Percentiles rank a stretch among this genome's conserved stretches.
Evolutionary conservation across 495 filamentous ascomycete species (phyloP).

Genomic region (Lophiostoma macrostomum): DNA sequence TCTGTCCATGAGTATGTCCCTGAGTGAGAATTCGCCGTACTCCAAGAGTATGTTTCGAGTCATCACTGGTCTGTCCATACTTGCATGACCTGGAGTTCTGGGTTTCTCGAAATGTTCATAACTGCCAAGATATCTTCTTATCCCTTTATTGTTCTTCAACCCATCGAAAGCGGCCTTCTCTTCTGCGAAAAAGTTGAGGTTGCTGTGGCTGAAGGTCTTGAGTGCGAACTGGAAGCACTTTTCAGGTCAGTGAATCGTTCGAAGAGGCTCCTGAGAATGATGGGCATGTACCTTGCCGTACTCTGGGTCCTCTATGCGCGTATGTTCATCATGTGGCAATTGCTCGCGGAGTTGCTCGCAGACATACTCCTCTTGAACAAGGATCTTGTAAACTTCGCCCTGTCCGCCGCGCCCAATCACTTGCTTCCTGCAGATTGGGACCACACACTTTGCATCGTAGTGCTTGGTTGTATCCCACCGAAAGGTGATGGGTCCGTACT

Average conservation of each 20-base stretch:
- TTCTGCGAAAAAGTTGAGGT: slow-evolving; percentile 31
- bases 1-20: slow-evolving; percentile 36
- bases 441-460: slow-evolving; percentile 24
- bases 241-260: too few species aligned
- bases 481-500: slow-evolving; percentile 36
- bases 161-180: slow-evolving; percentile 40
- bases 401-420: slow-evolving; percentile 36
- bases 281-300: too few species aligned
- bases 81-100: not conserved
- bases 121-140: slow-evolving; percentile 38
- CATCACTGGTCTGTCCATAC: not conserved
- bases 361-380: slow-evolving; percentile 39
- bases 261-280: too few species aligned
- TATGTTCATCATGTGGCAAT: too few species aligned
- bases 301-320: too few species aligned
- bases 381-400: slow-evolving; percentile 39
- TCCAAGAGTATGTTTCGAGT: slow-evolving; percentile 42
- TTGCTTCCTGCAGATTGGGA: slow-evolving; percentile 37
- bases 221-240: slow-evolving; percentile 43
- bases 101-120: slow-evolving; percentile 11
- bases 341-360: slow-evolving; percentile 7
- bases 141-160: slow-evolving; percentile 29
- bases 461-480: slow-evolving; percentile 25
- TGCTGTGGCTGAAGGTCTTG: slow-evolving; percentile 35
- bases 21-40: slow-evolving; percentile 41